Evolutionary conservation across 495 filamentous ascomycete species (phyloP).

Genomic region (Aspergillus kassunensis): DNA sequence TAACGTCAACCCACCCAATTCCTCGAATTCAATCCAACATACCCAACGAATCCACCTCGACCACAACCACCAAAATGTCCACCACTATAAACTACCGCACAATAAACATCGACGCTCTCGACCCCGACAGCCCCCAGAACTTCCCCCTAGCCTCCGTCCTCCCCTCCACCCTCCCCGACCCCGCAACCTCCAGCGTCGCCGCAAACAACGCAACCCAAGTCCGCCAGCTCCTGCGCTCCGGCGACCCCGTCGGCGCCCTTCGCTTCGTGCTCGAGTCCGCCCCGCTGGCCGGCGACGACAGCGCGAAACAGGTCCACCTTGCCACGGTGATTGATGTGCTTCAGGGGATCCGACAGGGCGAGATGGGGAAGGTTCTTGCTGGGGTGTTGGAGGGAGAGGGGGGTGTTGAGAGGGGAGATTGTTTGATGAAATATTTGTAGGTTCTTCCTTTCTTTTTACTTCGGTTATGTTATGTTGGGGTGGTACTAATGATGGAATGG

Average conservation of each 20-base stretch:
- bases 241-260: conserved; percentile 81
- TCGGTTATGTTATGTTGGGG: not conserved
- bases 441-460: conserved; percentile 19
- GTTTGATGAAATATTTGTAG: conserved; percentile 52
- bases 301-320: conserved; percentile 79
- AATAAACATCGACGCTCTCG: conserved; percentile 86
- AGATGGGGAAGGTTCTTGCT: conserved; percentile 81
- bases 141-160: conserved; percentile 79
- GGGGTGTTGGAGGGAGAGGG: conserved; percentile 60
- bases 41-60: conserved; percentile 1
- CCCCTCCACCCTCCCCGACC: conserved; percentile 56
- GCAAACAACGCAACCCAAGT: conserved; percentile 71
- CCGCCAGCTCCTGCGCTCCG: conserved; percentile 76
- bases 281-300: conserved; percentile 66
- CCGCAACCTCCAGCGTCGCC: conserved; percentile 65
- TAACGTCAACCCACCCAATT: not conserved
- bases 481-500: conserved; percentile 6
- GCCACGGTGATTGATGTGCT: conserved; percentile 81
- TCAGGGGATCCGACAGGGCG: conserved; percentile 82
- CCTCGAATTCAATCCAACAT: conserved; percentile 1
- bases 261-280: conserved; percentile 72
- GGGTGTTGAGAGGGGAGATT: conserved; percentile 52
- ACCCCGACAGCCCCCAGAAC: conserved; percentile 82
- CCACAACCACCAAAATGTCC: conserved; percentile 45
- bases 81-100: conserved; percentile 75